Percentiles rank a stretch among this genome's conserved stretches.
phyloP scores from a whole-genome alignment of 345 rosid genomes.

The Hibiscus trionum region DNA sequence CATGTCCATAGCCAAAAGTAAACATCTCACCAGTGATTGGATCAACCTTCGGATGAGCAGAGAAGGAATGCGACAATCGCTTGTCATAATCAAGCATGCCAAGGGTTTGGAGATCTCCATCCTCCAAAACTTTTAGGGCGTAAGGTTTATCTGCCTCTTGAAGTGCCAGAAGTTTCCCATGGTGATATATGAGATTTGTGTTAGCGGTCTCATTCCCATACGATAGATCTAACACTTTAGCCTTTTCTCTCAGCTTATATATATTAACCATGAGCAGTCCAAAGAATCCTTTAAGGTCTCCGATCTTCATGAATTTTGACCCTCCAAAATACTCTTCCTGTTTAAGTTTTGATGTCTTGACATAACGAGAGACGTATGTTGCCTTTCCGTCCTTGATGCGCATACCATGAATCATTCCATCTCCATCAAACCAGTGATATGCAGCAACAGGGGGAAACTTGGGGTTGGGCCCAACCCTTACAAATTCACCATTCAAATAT shows the following conservation, averaged over 20 bases:
- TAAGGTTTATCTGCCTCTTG: conserved; percentile 87
- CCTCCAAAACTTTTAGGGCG: conserved; percentile 80
- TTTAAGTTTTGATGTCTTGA: conserved; percentile 70
- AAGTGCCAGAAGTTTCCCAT: conserved; percentile 85
- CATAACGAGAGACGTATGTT: conserved; percentile 72
- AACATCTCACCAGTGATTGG: conserved; percentile 96
- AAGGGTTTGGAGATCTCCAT: conserved; percentile 94
- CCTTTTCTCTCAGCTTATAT: conserved; percentile 54
- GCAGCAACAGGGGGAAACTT: conserved; percentile 89
- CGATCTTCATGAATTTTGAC: conserved; percentile 85
- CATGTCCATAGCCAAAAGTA: conserved; percentile 74
- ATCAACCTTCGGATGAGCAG: conserved; percentile 96
- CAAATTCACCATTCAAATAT: conserved; percentile 82
- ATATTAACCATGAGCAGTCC: conserved; percentile 73
- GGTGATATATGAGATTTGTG: conserved; percentile 79
- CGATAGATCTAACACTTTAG: conserved; percentile 64
- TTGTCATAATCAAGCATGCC: conserved; percentile 94
- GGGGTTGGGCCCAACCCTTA: conserved; percentile 88
- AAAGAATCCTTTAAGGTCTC: conserved; percentile 82
- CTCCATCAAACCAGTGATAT: conserved; percentile 99
- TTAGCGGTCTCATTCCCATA: conserved; percentile 77
- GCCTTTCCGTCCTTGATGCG: conserved; percentile 88
- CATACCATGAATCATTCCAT: conserved; percentile 95
- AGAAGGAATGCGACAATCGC: conserved; percentile 80
- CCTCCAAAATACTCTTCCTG: conserved; percentile 84